These are phyloP conservation scores for Saccharomyces hybrid DNA, from an alignment of 1,139 yeast genomes.

Conservation along the genomic window DNA sequence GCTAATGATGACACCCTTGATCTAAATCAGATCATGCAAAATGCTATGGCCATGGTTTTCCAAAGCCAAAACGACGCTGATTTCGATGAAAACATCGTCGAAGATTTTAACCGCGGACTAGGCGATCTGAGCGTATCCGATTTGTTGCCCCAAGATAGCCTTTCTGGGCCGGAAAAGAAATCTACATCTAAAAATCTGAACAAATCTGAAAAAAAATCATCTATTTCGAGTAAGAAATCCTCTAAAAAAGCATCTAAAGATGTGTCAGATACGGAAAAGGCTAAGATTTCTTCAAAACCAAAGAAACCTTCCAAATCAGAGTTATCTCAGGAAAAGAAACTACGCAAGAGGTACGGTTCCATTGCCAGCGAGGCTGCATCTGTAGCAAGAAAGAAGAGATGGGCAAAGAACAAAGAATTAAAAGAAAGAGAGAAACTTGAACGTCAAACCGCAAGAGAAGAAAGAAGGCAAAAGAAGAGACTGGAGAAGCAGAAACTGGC, in stretches of 20 bases:
- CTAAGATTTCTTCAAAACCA: slow-evolving; percentile 7
- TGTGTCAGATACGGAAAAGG: neutral
- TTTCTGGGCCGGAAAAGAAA: slow-evolving; percentile 15
- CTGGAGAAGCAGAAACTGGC: slow-evolving; percentile 17
- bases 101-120: slow-evolving; percentile 50
- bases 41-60: slow-evolving; percentile 62
- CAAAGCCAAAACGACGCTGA: slow-evolving; percentile 25
- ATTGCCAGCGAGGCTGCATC: slow-evolving; percentile 26
- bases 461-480: slow-evolving; percentile 18
- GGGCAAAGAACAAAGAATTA: slow-evolving; percentile 17
- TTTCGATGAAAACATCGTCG: slow-evolving; percentile 35
- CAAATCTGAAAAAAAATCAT: slow-evolving; percentile 23
- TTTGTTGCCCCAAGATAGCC: slow-evolving; percentile 24
- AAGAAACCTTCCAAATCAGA: slow-evolving; percentile 11
- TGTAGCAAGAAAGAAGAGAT: slow-evolving; percentile 21
- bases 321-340: slow-evolving; percentile 14
- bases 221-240: slow-evolving; percentile 2
- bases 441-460: slow-evolving; percentile 15
- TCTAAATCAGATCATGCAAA: slow-evolving; percentile 62
- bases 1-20: slow-evolving; percentile 39
- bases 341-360: slow-evolving; percentile 18
- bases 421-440: slow-evolving; percentile 6
- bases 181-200: slow-evolving; percentile 23
- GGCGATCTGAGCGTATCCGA: slow-evolving; percentile 40
- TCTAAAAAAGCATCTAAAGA: neutral